These are phyloP conservation scores for Clavariopsis aquatica DNA, from an alignment of 495 filamentous ascomycete species.

Conservation along the genomic window DNA sequence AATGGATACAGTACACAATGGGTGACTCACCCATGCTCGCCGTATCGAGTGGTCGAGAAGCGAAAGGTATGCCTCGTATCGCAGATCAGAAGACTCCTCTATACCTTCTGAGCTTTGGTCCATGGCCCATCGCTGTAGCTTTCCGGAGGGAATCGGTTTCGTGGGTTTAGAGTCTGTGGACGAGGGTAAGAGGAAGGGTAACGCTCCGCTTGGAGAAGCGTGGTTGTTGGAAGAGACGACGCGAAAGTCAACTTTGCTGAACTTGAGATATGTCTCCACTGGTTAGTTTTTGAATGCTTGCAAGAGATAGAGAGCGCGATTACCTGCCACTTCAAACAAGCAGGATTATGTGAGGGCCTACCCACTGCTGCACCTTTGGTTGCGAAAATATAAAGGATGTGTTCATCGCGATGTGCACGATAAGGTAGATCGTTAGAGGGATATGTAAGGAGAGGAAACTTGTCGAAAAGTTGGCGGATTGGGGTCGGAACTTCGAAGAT, in stretches of 20 bases:
- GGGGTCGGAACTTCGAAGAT: constrained; percentile 70
- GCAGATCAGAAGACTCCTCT: constrained; percentile 57
- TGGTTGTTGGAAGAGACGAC: constrained; percentile 84
- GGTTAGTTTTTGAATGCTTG: not conserved
- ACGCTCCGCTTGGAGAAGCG: constrained; percentile 80
- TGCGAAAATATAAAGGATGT: constrained; percentile 77
- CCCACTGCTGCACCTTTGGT: constrained; percentile 64
- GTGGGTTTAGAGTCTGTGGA: constrained; percentile 25
- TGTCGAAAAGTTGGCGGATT: constrained; percentile 79
- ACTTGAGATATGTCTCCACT: constrained; percentile 76
- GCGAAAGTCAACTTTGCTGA: constrained; percentile 67
- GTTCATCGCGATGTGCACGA: constrained; percentile 55
- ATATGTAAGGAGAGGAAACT: constrained; percentile 76
- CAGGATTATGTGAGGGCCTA: constrained; percentile 83
- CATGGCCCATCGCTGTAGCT: constrained; percentile 68
- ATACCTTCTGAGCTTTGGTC: constrained; percentile 52
- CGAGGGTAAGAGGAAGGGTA: constrained; percentile 80
- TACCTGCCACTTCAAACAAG: constrained; percentile 98
- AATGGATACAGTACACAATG: not conserved
- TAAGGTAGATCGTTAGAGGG: constrained; percentile 75
- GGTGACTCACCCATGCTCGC: constrained; percentile 72
- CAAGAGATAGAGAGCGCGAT: too few relatives aligned
- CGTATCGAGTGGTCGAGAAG: constrained; percentile 80
- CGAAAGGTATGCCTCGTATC: constrained; percentile 76
- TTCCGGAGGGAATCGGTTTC: constrained; percentile 61